Evolutionary conservation across 306 rosid species (phyloP).

Genomic region (Vicia faba): DNA sequence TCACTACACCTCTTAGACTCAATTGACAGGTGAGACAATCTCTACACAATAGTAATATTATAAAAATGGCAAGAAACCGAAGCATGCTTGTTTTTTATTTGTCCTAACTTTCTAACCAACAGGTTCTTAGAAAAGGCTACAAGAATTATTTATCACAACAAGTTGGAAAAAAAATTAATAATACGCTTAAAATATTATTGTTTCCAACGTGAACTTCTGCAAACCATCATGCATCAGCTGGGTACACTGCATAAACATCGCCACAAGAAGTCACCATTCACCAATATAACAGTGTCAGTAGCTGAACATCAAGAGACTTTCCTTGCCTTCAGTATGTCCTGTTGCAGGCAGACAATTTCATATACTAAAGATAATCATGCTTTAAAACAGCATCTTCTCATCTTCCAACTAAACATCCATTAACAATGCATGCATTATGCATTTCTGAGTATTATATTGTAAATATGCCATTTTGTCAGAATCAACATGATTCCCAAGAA

Average conservation of each 20-base stretch:
- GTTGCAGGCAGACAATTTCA: constrained; percentile 31
- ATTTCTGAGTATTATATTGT: constrained; percentile 23
- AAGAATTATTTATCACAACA: neutral
- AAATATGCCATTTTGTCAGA: constrained; percentile 24
- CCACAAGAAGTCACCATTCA: neutral
- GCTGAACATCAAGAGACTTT: constrained; percentile 14
- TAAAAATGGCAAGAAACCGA: constrained; percentile 19
- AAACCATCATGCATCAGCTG: constrained; percentile 24
- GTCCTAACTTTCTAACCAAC: constrained; percentile 16
- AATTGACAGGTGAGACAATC: too few species aligned
- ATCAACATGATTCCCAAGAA: too few species aligned
- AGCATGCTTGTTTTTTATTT: constrained; percentile 8
- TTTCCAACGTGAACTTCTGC: constrained; percentile 27
- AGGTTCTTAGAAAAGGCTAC: neutral
- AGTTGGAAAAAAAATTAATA: neutral
- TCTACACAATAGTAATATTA: too few species aligned
- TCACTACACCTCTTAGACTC: too few species aligned
- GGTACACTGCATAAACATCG: constrained; percentile 42
- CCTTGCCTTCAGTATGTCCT: constrained; percentile 28
- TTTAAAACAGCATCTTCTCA: neutral
- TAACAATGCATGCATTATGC: neutral
- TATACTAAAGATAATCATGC: constrained; percentile 14
- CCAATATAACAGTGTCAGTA: too few species aligned
- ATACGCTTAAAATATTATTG: neutral
- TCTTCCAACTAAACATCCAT: constrained; percentile 13